These are phyloP conservation scores for Trichoderma sp. DNA, from an alignment of 2,329 filamentous ascomycete genomes.

Conservation along the genomic window DNA sequence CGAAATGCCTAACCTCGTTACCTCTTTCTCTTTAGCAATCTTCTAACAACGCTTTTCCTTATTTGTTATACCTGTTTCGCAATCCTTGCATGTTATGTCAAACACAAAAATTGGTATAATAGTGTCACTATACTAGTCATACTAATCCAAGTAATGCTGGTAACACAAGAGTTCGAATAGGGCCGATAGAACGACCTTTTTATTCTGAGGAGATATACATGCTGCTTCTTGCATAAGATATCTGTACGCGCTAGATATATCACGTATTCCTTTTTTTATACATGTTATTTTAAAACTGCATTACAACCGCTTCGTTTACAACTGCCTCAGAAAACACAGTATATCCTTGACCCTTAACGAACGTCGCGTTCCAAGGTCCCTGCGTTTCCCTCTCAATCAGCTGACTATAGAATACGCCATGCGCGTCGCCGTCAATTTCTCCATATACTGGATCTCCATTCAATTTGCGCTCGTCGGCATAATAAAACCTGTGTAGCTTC, in stretches of 20 bases:
- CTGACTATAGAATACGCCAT: constrained; percentile 40
- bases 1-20: too few species aligned
- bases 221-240: neutral
- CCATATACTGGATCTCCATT: constrained; percentile 31
- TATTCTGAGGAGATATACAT: neutral
- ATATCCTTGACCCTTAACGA: constrained; percentile 1
- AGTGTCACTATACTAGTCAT: too few species aligned
- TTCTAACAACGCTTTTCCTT: too few species aligned
- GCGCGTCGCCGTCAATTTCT: constrained; percentile 46
- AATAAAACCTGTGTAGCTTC: constrained; percentile 51
- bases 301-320: neutral
- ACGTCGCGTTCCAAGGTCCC: constrained; percentile 12
- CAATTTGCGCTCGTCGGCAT: constrained; percentile 49
- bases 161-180: neutral
- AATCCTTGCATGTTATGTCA: too few species aligned
- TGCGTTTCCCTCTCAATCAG: neutral
- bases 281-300: neutral
- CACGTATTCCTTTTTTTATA: neutral
- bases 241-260: too few species aligned
- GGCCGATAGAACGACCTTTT: neutral
- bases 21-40: too few species aligned
- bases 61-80: too few species aligned
- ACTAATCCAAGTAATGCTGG: too few species aligned
- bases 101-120: too few species aligned
- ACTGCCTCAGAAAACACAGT: neutral